Evolutionary conservation across 805 yeast species (phyloP).

Genomic region (Komagataella pastoris): DNA sequence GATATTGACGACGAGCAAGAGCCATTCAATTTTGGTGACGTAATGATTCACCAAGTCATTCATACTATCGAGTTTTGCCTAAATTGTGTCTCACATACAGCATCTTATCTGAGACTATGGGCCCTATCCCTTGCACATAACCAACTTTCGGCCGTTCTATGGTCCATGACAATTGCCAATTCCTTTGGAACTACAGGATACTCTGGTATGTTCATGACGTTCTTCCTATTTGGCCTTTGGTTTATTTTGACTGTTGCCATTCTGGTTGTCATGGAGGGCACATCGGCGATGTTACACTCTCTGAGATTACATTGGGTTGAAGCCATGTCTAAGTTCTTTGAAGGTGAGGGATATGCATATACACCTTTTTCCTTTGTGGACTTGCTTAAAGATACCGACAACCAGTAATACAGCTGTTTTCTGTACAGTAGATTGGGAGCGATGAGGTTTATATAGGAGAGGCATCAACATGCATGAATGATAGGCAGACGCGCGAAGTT

Average conservation of each 20-base stretch:
- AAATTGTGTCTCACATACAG: conserved; percentile 71
- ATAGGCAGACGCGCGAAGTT: not conserved
- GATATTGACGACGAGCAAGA: conserved; percentile 37
- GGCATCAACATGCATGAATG: not conserved
- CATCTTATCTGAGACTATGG: conserved; percentile 68
- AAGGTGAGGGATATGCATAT: conserved; percentile 62
- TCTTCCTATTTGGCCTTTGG: conserved; percentile 62
- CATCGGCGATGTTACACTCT: conserved; percentile 74
- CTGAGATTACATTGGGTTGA: conserved; percentile 75
- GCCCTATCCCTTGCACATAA: conserved; percentile 71
- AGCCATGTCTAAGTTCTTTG: conserved; percentile 68
- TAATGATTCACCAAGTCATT: conserved; percentile 68
- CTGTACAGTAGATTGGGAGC: not conserved
- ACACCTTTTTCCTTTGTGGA: conserved; percentile 43
- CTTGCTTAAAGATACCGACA: conserved; percentile 8
- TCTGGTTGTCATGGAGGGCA: conserved; percentile 70
- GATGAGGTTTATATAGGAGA: not conserved
- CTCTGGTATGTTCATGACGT: conserved; percentile 42
- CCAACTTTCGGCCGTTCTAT: conserved; percentile 60
- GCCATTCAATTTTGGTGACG: conserved; percentile 43
- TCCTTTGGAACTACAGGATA: conserved; percentile 45
- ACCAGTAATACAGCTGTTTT: not conserved
- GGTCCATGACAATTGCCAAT: conserved; percentile 63
- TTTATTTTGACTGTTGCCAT: conserved; percentile 56
- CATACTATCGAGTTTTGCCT: conserved; percentile 73